These are phyloP conservation scores for Pseudovirgaria hyperparasitica DNA, from an alignment of 2,329 filamentous ascomycete species.

Conservation along the genomic window DNA sequence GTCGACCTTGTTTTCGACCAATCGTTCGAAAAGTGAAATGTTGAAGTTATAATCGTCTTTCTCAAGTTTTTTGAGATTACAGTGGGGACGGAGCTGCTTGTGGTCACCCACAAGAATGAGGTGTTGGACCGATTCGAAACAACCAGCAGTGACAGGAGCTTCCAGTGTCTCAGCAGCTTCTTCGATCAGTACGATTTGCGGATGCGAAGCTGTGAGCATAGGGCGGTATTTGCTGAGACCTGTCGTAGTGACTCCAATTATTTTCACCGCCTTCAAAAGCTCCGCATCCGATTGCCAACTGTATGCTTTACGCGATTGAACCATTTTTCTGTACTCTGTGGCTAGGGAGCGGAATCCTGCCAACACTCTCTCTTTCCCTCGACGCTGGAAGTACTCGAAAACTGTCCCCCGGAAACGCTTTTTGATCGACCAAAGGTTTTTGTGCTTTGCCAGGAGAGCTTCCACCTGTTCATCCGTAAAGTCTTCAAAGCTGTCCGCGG, in stretches of 20 bases:
- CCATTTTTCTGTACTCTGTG: constrained; percentile 36
- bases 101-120: constrained; percentile 67
- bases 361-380: constrained; percentile 37
- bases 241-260: constrained; percentile 64
- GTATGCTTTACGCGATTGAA: constrained; percentile 41
- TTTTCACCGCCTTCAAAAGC: constrained; percentile 46
- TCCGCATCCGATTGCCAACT: constrained; percentile 47
- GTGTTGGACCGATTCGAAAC: constrained; percentile 49
- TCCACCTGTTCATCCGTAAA: constrained; percentile 21
- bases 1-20: constrained; percentile 53
- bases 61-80: constrained; percentile 47
- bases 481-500: constrained; percentile 6
- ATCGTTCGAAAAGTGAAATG: constrained; percentile 66
- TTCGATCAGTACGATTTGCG: constrained; percentile 61
- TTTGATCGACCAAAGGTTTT: constrained; percentile 51
- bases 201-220: constrained; percentile 52
- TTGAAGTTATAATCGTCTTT: constrained; percentile 52
- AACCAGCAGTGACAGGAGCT: constrained; percentile 46
- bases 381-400: constrained; percentile 51
- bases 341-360: constrained; percentile 38
- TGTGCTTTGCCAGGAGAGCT: constrained; percentile 21
- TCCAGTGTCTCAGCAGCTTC: constrained; percentile 69
- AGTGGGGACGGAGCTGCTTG: constrained; percentile 61
- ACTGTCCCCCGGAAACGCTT: constrained; percentile 45
- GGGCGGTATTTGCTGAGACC: constrained; percentile 69